Conservation (phyloP, 1,139 yeast species). For the Eremothecium cymbalariae region DNA sequence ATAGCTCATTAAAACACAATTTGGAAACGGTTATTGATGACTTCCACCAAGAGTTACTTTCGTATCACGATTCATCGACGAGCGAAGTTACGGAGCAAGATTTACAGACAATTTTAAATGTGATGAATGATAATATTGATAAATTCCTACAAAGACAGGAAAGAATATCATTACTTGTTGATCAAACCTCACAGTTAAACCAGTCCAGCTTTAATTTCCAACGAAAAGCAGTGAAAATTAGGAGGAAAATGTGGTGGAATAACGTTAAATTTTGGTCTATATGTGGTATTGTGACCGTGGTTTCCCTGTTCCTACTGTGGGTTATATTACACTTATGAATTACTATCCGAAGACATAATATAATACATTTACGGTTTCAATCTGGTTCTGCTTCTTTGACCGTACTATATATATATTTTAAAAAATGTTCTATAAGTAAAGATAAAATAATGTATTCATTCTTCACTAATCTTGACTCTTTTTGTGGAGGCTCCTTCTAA, state of each 20-base stretch:
- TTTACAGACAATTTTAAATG: constrained; percentile 32
- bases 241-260: constrained; percentile 61
- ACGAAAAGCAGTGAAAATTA: constrained; percentile 57
- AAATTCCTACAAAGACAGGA: constrained; percentile 74
- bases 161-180: constrained; percentile 62
- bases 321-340: constrained; percentile 8
- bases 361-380: too few species aligned
- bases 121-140: constrained; percentile 65
- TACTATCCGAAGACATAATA: too few species aligned
- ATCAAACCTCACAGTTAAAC: constrained; percentile 72
- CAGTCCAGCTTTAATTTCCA: constrained; percentile 64
- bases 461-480: too few species aligned
- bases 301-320: constrained; percentile 20
- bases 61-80: constrained; percentile 20
- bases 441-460: too few species aligned
- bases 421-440: too few species aligned
- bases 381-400: too few species aligned
- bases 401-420: too few species aligned
- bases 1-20: constrained; percentile 19
- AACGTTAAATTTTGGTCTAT: constrained; percentile 33
- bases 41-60: constrained; percentile 28
- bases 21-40: constrained; percentile 24
- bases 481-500: too few species aligned
- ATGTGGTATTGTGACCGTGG: constrained; percentile 26
- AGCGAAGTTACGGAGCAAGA: constrained; percentile 26